Base-by-base conservation (phyloP, 306 rosid genomes). In the Pyrus communis region DNA sequence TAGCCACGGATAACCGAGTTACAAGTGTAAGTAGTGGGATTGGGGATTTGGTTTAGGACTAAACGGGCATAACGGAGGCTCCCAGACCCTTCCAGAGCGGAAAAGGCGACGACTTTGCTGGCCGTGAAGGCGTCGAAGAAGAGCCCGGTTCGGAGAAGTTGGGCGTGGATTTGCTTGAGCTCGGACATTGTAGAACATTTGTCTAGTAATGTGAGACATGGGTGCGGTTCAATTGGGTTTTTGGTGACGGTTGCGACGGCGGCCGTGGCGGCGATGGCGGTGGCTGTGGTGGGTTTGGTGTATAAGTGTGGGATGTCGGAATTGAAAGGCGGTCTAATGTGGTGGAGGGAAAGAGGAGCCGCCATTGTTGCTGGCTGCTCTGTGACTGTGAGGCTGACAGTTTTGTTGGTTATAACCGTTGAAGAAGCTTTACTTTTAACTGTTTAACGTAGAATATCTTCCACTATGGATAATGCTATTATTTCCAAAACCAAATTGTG, bases 161-260 rank as follows among this genome's bases (percentile, higher is more conserved):
- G 84, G 31, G 80, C 77, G 43, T 81, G 84, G 69, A 76, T 55
- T 70, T 76, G 70, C 80, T 81, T 76, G 35, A 76, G 80, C 69
- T 81, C 76, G 14, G 67, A 75, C 67, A 75, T 35, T 40, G 67
- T 21, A 33, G 77, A 76, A 77, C 77, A 70, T 4, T 81, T 23
- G 5, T 70, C 84, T 31, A 64, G 54, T 51, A 77, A 64, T 30
- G 75, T 31, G 4, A 81, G 80, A 75, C 76, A 69, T 69, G 68
- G 71, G 72, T 75, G 73, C 9, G 18, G 72, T 40, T 74, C 70
- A 74, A 11, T 60, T 80, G 74, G 31, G 58, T 18, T 69, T 28
- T 67, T 67, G 25, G 62, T n/a, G 52, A 64, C 12, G 51, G 75
- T 46, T 25, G 75, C 18, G 3, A 14, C 2, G 1, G 28, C 33